phyloP scores from a whole-genome alignment of 1,139 yeast genomes.

The Pichia sp. region DNA sequence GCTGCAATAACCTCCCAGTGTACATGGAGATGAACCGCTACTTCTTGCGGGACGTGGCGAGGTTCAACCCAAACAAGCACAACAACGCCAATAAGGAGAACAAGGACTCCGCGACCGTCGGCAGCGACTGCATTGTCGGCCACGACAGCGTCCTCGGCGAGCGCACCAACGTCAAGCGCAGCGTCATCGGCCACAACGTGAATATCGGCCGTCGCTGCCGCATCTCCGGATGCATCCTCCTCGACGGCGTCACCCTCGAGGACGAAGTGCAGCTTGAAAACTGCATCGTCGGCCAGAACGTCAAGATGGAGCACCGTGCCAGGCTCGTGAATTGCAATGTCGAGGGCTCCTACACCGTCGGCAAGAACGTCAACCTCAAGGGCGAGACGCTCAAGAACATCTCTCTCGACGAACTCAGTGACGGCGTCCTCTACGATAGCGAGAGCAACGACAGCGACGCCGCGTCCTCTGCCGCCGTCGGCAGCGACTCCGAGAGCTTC shows the following conservation, averaged over 20 bases:
- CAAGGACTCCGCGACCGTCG: constrained; percentile 69
- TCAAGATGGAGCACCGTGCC: constrained; percentile 54
- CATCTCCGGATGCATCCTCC: constrained; percentile 77
- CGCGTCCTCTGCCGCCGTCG: no score
- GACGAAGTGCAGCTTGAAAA: constrained; percentile 84
- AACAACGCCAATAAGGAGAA: constrained; percentile 40
- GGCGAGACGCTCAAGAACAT: constrained; percentile 77
- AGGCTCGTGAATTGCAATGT: constrained; percentile 75
- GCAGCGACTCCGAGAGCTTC: no score
- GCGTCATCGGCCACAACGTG: constrained; percentile 77
- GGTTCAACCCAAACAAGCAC: constrained; percentile 29
- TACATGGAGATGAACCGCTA: constrained; percentile 89
- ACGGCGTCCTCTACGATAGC: constrained; percentile 34
- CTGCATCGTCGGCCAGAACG: constrained; percentile 76
- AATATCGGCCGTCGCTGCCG: constrained; percentile 80
- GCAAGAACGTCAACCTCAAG: constrained; percentile 59
- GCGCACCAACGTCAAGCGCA: constrained; percentile 76
- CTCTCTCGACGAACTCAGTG: constrained; percentile 41
- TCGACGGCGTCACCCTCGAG: constrained; percentile 66
- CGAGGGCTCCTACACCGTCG: constrained; percentile 71
- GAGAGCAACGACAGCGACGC: no score
- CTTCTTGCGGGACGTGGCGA: constrained; percentile 55
- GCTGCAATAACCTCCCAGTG: constrained; percentile 74
- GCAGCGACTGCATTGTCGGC: constrained; percentile 68
- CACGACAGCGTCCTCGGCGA: constrained; percentile 32